These are phyloP conservation scores for Wickerhamomyces bovis DNA, from an alignment of 805 yeast species.

Conservation along the genomic window DNA sequence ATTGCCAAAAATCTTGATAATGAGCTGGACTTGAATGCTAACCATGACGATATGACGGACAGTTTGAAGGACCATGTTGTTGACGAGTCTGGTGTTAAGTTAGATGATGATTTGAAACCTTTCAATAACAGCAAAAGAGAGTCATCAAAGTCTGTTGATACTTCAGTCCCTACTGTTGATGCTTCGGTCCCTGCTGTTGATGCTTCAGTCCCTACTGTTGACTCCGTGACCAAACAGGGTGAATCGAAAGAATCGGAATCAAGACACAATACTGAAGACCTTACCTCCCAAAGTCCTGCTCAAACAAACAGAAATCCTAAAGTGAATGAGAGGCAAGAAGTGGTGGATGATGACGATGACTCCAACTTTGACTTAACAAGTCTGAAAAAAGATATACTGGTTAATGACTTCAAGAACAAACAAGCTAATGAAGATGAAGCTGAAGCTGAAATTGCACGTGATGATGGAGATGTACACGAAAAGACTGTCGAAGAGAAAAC, in stretches of 20 bases:
- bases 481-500: background rate
- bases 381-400: conserved; percentile 8
- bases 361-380: background rate
- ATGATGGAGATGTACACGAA: too few species aligned
- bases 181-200: background rate
- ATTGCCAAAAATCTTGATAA: background rate
- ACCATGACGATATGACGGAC: background rate
- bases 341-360: conserved; percentile 1
- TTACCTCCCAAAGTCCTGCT: background rate
- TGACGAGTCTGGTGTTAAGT: background rate
- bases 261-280: too few species aligned
- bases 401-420: conserved; percentile 3
- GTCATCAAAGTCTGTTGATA: background rate
- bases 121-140: background rate
- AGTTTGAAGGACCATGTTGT: background rate
- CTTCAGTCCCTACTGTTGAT: background rate
- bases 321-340: background rate
- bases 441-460: background rate
- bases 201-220: background rate
- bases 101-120: background rate
- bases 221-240: background rate
- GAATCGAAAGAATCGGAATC: background rate
- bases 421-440: background rate
- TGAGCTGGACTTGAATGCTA: background rate
- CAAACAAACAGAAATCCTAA: background rate